Conservation (phyloP, 208 protist genomes). For the Spongospora subterranea region DNA sequence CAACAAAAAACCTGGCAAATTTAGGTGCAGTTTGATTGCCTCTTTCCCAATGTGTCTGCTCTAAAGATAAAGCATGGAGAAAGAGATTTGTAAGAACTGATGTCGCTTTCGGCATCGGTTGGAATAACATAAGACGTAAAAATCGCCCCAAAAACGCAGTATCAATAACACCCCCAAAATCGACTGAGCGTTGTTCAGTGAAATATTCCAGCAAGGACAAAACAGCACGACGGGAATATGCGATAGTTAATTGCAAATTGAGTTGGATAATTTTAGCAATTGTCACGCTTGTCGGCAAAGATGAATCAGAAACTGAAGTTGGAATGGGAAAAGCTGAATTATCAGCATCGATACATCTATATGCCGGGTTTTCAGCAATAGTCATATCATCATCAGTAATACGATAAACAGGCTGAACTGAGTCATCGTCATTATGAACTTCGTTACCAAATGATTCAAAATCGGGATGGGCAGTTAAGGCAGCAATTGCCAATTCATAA, state of each 20-base stretch:
- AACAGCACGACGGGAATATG: slow-evolving; percentile 16
- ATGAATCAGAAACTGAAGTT: not conserved
- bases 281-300: not conserved
- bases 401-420: not conserved
- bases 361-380: slow-evolving; percentile 22
- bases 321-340: not conserved
- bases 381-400: not conserved
- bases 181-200: no score
- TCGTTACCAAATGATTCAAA: not conserved
- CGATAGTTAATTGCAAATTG: slow-evolving; percentile 15
- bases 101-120: not conserved
- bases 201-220: not conserved
- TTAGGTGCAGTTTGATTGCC: not conserved
- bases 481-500: not conserved
- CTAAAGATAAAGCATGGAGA: not conserved
- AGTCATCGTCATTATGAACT: not conserved
- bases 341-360: not conserved
- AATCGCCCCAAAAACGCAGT: not conserved
- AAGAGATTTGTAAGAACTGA: not conserved
- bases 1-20: slow-evolving; percentile 34
- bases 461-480: not conserved
- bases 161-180: not conserved
- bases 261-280: not conserved
- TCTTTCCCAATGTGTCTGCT: not conserved
- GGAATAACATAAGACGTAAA: not conserved